Conservation (phyloP, 140 eudicot genomes). For the Erigeron philadelphicus region DNA sequence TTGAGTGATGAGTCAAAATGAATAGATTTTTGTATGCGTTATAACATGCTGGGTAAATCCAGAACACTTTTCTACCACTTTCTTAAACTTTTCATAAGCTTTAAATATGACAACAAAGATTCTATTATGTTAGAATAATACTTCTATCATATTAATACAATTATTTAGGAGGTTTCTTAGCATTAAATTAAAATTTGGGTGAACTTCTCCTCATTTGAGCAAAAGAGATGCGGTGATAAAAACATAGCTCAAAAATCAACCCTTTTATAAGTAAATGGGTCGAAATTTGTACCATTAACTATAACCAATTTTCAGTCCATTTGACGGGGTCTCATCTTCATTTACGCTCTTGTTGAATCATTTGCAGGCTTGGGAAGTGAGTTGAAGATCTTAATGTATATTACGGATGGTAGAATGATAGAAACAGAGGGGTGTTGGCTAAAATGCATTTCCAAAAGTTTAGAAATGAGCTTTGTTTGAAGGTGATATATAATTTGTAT, state of each 20-base stretch:
- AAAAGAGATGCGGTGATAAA: neutral
- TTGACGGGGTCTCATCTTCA: neutral
- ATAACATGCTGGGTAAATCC: neutral
- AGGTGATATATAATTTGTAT: conserved; percentile 12
- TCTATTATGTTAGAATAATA: neutral
- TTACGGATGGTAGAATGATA: conserved; percentile 18
- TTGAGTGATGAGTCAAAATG: neutral
- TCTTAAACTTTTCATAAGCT: too few relatives aligned
- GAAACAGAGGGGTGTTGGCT: neutral
- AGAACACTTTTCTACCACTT: neutral
- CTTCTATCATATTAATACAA: neutral
- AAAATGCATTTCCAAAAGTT: conserved; percentile 16
- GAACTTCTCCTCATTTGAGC: neutral
- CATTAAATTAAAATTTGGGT: neutral
- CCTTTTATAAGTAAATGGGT: neutral
- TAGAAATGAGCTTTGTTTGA: conserved; percentile 13
- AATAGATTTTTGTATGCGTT: neutral
- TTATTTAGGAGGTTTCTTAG: neutral
- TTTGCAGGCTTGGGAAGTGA: conserved; percentile 71
- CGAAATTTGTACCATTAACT: neutral
- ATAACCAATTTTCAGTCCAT: conserved; percentile 2
- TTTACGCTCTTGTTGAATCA: conserved; percentile 7
- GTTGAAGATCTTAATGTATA: conserved; percentile 30
- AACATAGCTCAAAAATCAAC: neutral
- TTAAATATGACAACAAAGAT: neutral